Evolutionary conservation across 768 basidiomycete species (phyloP).

Genomic region (Lactifluus echinatus): DNA sequence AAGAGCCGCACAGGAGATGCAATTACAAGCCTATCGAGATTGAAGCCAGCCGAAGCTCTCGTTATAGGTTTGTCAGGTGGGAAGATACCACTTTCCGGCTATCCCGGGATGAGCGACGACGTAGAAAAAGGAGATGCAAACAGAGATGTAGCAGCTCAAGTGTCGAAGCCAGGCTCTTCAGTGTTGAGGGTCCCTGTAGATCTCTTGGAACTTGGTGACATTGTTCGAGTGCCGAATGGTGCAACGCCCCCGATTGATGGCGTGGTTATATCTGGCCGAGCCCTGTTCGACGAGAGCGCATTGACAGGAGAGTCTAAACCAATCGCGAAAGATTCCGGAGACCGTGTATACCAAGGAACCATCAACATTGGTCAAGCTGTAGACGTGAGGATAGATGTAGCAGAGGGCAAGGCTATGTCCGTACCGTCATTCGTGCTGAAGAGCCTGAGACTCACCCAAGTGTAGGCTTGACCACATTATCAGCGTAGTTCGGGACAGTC

Average conservation of each 20-base stretch:
- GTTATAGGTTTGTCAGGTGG: slow-evolving; percentile 27
- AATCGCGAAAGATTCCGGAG: slow-evolving; percentile 51
- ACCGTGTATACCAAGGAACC: slow-evolving; percentile 68
- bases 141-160: slow-evolving; percentile 14
- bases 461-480: slow-evolving; percentile 67
- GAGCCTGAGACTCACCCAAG: background rate
- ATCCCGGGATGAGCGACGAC: slow-evolving; percentile 22
- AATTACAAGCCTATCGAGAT: slow-evolving; percentile 53
- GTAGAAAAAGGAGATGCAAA: slow-evolving; percentile 31
- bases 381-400: slow-evolving; percentile 49
- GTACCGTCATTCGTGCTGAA: slow-evolving; percentile 16
- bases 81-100: background rate
- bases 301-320: slow-evolving; percentile 71
- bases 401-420: slow-evolving; percentile 65
- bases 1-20: slow-evolving; percentile 68
- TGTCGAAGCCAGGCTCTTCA: slow-evolving; percentile 6
- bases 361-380: slow-evolving; percentile 57
- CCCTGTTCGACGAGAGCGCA: slow-evolving; percentile 73
- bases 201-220: slow-evolving; percentile 71
- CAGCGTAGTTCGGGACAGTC: slow-evolving; percentile 68
- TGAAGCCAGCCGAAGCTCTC: slow-evolving; percentile 57
- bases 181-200: slow-evolving; percentile 42
- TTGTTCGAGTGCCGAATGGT: slow-evolving; percentile 66
- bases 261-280: slow-evolving; percentile 40
- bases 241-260: slow-evolving; percentile 74